phyloP scores from a whole-genome alignment of 331 rosid species.

The Telfairia occidentalis region DNA sequence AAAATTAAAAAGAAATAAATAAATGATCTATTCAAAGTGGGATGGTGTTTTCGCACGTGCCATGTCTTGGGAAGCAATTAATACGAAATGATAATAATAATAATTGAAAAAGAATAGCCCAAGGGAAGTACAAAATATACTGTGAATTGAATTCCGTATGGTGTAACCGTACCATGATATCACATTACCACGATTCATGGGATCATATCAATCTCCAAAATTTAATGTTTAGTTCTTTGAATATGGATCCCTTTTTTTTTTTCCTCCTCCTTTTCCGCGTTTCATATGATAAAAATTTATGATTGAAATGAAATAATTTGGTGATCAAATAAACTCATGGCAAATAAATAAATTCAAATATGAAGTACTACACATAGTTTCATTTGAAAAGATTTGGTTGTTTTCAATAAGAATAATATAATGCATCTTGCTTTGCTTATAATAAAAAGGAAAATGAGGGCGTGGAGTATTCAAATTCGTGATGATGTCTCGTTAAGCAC shows the following conservation, averaged over 20 bases:
- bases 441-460: too few relatives aligned
- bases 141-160: not conserved
- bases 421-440: too few relatives aligned
- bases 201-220: not conserved
- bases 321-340: not conserved
- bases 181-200: not conserved
- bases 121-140: conserved; percentile 2
- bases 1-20: not conserved
- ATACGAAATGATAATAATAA: not conserved
- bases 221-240: conserved; percentile 7
- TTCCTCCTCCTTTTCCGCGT: not conserved
- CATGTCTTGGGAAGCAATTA: not conserved
- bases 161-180: not conserved
- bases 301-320: not conserved
- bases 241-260: not conserved
- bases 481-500: not conserved
- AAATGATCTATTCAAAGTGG: not conserved
- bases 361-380: not conserved
- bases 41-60: not conserved
- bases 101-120: not conserved
- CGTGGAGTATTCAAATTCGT: not conserved
- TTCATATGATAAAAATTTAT: not conserved
- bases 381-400: not conserved
- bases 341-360: not conserved
- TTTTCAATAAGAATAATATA: not conserved